Evolutionary conservation across 371 early-diverging fungal genomes (phyloP), one percentile per base, ranked within the genome.

Genomic region (Scutellospora calospora): DNA sequence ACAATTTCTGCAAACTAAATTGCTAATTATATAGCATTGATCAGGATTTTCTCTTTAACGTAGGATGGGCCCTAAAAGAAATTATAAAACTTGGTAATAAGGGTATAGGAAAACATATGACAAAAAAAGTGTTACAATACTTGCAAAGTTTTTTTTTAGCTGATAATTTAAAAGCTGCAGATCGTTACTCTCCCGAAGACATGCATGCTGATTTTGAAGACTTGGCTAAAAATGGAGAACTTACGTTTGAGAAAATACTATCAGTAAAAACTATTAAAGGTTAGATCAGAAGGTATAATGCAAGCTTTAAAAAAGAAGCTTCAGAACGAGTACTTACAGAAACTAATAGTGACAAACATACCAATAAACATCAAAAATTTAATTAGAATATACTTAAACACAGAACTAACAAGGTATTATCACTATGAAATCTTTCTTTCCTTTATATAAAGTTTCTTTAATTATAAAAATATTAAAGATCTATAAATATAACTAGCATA

Each of bases 181-280:
- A 66, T n/a, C 41, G 5, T 0, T 69, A 49, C 45, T 69, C 52
- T 14, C 49, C 51, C 12, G 18, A 69, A 69, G 18, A 27, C 25
- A 69, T 69, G 51, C 27, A 27, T 41, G 9, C 25, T 5, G 8
- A 2, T 27, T 49, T 69, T 4, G 51, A 51, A 69, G 25, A 69
- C 11, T 49, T 41, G 18, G 71, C 14, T 49, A 8, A 2, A 49
- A 14, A 49, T 25, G 71, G 49, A 49, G 52, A 69, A 49, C 71
- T 69, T 27, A 69, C 29, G 0, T 38, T 18, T 9, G 51, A 51
- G 45, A 49, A 69, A 27, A 49, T 69, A 29, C 29, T 49, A 29
- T 27, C 52, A 29, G 27, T 51, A 3, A 69, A 68, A 69, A 49
- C 51, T 49, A 69, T 69, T 29, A 49, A 69, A 51, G 52, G 71